Evolutionary conservation across 805 yeast species (phyloP).

Genomic region (Candida ulmi): DNA sequence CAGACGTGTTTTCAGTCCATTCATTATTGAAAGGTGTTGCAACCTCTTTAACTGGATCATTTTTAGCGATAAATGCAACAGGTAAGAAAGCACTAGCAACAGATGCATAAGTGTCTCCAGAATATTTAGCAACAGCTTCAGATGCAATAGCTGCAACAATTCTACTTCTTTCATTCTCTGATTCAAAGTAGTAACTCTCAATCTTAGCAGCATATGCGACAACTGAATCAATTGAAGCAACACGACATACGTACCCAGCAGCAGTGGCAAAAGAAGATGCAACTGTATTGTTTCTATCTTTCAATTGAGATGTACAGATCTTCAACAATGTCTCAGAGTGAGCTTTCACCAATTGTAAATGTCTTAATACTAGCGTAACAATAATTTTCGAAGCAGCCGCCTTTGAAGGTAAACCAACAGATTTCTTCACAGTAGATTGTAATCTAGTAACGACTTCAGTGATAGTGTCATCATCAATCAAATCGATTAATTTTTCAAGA

Average conservation of each 20-base stretch:
- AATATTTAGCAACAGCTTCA: conserved; percentile 60
- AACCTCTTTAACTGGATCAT: conserved; percentile 49
- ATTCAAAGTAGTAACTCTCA: conserved; percentile 52
- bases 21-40: conserved; percentile 47
- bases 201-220: conserved; percentile 49
- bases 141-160: conserved; percentile 54
- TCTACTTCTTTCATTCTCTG: conserved; percentile 41
- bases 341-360: conserved; percentile 37
- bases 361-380: conserved; percentile 56
- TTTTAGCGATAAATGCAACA: conserved; percentile 69
- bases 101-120: conserved; percentile 60
- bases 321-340: conserved; percentile 61
- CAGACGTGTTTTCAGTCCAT: conserved; percentile 81
- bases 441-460: conserved; percentile 40
- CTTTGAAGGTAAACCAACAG: conserved; percentile 89
- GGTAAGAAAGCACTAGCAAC: conserved; percentile 69
- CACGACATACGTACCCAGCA: conserved; percentile 70
- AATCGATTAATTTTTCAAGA: conserved; percentile 61
- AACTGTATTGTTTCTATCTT: conserved; percentile 68
- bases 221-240: conserved; percentile 47
- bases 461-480: conserved; percentile 41
- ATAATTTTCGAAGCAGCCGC: conserved; percentile 76
- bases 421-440: conserved; percentile 50
- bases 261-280: conserved; percentile 73
- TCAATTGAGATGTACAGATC: conserved; percentile 51